Conservation (phyloP, 257 asterid species). For the Mitragyna speciosa region DNA sequence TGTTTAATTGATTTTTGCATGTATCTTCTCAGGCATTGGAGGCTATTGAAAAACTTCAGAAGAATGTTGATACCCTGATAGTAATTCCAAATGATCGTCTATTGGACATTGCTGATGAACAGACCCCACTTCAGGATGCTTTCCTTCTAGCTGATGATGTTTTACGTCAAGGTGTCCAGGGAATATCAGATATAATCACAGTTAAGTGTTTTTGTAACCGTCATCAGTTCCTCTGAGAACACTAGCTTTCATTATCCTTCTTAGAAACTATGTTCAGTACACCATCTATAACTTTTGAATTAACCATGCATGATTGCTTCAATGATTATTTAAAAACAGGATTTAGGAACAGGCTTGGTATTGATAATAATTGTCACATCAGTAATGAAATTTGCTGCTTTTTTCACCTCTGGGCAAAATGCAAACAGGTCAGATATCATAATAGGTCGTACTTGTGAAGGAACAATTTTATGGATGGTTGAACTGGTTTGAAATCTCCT, state of each 20-base stretch:
- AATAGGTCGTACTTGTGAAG: neutral
- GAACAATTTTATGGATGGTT: neutral
- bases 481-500: neutral
- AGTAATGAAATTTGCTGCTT: neutral
- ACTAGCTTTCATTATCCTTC: neutral
- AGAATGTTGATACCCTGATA: constrained; percentile 89
- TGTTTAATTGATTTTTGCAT: constrained; percentile 7
- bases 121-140: constrained; percentile 96
- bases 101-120: constrained; percentile 89
- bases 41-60: constrained; percentile 96
- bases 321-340: neutral
- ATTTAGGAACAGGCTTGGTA: neutral
- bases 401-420: neutral
- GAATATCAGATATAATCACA: constrained; percentile 94
- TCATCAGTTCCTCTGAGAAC: constrained; percentile 6
- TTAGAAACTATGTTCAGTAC: neutral
- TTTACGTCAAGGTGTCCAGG: constrained; percentile 97
- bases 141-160: constrained; percentile 98
- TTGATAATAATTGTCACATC: neutral
- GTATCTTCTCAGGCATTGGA: constrained; percentile 70
- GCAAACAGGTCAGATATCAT: neutral
- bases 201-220: constrained; percentile 35
- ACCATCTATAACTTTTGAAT: neutral
- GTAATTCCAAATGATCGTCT: constrained; percentile 98
- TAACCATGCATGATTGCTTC: neutral